Evolutionary conservation across 768 basidiomycete species (phyloP).

Genomic region (Leccinum obscurum): DNA sequence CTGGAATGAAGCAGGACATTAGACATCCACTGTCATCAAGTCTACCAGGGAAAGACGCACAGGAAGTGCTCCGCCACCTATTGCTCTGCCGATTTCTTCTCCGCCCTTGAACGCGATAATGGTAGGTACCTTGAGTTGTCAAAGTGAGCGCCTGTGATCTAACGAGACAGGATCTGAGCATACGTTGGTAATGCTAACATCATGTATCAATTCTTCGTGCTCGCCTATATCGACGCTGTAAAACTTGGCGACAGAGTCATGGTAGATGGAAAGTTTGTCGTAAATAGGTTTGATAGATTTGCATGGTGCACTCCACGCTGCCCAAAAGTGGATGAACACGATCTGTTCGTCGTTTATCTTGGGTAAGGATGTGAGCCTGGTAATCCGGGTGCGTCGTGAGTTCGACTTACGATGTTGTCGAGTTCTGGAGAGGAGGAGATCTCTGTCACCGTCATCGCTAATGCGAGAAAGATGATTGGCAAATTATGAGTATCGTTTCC

Average conservation of each 20-base stretch:
- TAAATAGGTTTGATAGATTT: constrained; percentile 8
- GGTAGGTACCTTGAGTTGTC: constrained; percentile 1
- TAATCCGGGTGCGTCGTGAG: no score
- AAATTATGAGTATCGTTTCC: no score
- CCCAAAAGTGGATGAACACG: constrained; percentile 13
- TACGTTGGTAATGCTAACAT: no score
- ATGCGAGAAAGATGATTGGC: no score
- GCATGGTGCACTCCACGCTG: constrained; percentile 12
- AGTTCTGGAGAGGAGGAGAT: constrained; percentile 9
- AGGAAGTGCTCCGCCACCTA: no score
- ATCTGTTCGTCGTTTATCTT: constrained; percentile 3
- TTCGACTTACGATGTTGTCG: not conserved
- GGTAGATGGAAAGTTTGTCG: constrained; percentile 3
- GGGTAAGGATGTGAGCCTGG: not conserved
- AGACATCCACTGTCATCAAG: no score
- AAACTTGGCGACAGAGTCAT: not conserved
- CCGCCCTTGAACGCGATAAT: not conserved
- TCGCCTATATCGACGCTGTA: no score
- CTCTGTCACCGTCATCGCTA: constrained; percentile 4
- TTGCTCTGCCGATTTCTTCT: no score
- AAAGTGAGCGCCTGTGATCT: not conserved
- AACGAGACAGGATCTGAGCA: no score
- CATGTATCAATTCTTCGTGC: no score
- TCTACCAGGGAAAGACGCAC: no score
- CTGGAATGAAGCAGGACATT: no score